A percentile compares a stretch with the other conserved stretches of the same genome.
phyloP scores from a whole-genome alignment of 1,284 basidiomycete species.

The Hymenochaete sp. region DNA sequence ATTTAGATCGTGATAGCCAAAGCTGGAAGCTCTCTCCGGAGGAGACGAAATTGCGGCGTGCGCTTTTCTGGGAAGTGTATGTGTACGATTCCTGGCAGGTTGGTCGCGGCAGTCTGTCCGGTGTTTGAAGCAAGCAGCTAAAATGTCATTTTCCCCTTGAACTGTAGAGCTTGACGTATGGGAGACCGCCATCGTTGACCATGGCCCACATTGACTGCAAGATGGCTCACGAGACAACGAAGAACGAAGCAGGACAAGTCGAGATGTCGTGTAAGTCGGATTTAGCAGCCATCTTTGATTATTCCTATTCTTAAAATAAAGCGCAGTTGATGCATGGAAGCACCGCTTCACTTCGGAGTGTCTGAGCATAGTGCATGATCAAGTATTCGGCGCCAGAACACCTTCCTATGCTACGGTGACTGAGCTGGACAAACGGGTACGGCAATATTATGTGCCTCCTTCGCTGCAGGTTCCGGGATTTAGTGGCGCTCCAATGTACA shows the following conservation, averaged over 20 bases:
- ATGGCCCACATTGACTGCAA: constrained; percentile 52
- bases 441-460: constrained; percentile 53
- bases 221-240: constrained; percentile 42
- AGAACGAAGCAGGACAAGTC: constrained; percentile 41
- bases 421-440: constrained; percentile 54
- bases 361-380: constrained; percentile 52
- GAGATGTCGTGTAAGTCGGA: constrained; percentile 55
- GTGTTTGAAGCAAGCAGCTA: not conserved
- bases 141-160: constrained; percentile 12
- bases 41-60: constrained; percentile 53
- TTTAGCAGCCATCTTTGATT: constrained; percentile 6
- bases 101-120: constrained; percentile 18
- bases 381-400: constrained; percentile 52
- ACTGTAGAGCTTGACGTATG: constrained; percentile 60
- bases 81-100: constrained; percentile 68
- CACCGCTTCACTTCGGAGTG: constrained; percentile 54
- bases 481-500: constrained; percentile 31
- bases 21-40: constrained; percentile 52
- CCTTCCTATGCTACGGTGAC: constrained; percentile 52
- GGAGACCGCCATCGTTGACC: constrained; percentile 55
- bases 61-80: constrained; percentile 55
- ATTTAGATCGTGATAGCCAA: constrained; percentile 54
- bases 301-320: constrained; percentile 13
- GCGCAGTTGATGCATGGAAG: constrained; percentile 53
- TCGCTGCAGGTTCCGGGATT: constrained; percentile 58